A percentile compares a stretch with the other conserved stretches of the same genome.
These are phyloP conservation scores for Ceratocystis diversiconidia DNA, from an alignment of 2,329 filamentous ascomycete species.

Conservation along the genomic window DNA sequence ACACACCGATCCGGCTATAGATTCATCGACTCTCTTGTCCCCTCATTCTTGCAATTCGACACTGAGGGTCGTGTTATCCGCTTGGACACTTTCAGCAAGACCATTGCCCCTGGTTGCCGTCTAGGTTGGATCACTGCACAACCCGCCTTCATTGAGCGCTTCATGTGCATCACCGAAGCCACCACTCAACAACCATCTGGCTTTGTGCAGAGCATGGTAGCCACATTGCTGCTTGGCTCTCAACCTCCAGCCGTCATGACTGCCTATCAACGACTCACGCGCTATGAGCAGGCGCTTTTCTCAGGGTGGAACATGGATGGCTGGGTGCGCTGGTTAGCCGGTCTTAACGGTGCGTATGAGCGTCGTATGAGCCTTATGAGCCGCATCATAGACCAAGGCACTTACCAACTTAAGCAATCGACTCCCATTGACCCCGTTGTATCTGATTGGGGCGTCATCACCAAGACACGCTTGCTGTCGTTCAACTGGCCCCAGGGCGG, in stretches of 20 bases:
- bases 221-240: constrained; percentile 61
- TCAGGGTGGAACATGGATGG: constrained; percentile 63
- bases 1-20: constrained; percentile 45
- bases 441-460: constrained; percentile 59
- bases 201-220: constrained; percentile 74
- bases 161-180: constrained; percentile 55
- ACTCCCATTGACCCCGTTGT: constrained; percentile 31
- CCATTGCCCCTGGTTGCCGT: constrained; percentile 75
- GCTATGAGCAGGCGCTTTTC: constrained; percentile 35
- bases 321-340: constrained; percentile 84
- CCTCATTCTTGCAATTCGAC: constrained; percentile 71
- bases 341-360: constrained; percentile 72
- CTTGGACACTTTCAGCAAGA: constrained; percentile 89
- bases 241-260: constrained; percentile 32
- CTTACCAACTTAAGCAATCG: constrained; percentile 49
- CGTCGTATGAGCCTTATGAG: constrained; percentile 73
- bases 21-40: constrained; percentile 71
- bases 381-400: constrained; percentile 52
- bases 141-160: constrained; percentile 59
- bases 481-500: constrained; percentile 73
- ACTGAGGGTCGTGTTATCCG: constrained; percentile 76
- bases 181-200: constrained; percentile 75
- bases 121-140: constrained; percentile 84
- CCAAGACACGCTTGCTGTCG: constrained; percentile 57
- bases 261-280: constrained; percentile 32